Conservation (phyloP, 257 asterid species). For the Solanum bulbocastanum region DNA sequence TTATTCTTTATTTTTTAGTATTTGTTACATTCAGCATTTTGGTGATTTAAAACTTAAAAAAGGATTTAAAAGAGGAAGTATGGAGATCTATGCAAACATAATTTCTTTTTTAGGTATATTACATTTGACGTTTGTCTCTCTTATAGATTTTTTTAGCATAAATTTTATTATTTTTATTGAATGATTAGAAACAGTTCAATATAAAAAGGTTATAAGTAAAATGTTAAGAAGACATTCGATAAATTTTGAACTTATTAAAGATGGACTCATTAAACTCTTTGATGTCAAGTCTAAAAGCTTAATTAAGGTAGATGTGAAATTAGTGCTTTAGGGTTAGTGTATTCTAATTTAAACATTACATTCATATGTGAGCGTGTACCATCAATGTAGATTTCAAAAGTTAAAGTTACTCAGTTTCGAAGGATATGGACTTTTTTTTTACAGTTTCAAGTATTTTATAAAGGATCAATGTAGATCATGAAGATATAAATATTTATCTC, state of each 20-base stretch:
- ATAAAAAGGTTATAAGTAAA: not conserved
- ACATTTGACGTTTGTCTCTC: not conserved
- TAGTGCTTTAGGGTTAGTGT: not conserved
- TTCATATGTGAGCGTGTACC: not conserved
- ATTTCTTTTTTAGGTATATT: not conserved
- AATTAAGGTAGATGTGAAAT: not conserved
- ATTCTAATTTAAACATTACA: not conserved
- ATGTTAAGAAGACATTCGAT: not conserved
- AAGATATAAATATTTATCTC: not conserved
- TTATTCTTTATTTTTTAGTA: not conserved
- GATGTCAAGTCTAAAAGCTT: not conserved
- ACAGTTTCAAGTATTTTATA: not conserved
- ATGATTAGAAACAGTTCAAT: not conserved
- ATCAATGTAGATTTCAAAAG: not conserved
- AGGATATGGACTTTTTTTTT: not conserved
- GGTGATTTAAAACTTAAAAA: not conserved
- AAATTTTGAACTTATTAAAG: not conserved
- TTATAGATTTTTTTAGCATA: not conserved
- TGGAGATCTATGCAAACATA: not conserved
- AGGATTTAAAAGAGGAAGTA: not conserved
- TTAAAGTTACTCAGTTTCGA: not conserved
- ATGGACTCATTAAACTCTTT: not conserved
- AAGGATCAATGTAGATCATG: not conserved
- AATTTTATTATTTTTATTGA: not conserved
- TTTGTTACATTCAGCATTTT: not conserved